Evolutionary conservation across 495 filamentous ascomycete genomes (phyloP).

Genomic region (Penicillium canariense): DNA sequence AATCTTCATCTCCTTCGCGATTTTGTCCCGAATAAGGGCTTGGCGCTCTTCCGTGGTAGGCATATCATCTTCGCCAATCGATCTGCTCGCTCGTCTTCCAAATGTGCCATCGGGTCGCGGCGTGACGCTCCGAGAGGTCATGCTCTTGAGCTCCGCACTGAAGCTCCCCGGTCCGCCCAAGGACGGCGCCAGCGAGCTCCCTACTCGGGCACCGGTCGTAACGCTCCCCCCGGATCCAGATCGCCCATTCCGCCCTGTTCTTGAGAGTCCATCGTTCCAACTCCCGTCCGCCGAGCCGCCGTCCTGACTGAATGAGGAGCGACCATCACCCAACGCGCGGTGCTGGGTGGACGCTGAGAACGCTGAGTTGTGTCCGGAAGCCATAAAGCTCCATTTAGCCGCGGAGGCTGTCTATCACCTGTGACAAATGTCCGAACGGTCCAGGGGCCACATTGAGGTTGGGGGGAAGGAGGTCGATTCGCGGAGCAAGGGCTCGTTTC

Average conservation of each 20-base stretch:
- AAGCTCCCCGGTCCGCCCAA: conserved; percentile 82
- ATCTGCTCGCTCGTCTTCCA: conserved; percentile 56
- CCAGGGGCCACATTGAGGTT: conserved; percentile 39
- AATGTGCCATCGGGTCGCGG: conserved; percentile 63
- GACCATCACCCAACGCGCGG: conserved; percentile 55
- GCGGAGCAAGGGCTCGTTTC: conserved; percentile 26
- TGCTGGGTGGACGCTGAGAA: conserved; percentile 70
- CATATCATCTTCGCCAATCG: conserved; percentile 59
- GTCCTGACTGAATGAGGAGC: conserved; percentile 54
- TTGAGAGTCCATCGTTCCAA: conserved; percentile 46
- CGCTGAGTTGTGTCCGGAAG: conserved; percentile 48
- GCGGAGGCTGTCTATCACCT: conserved; percentile 40
- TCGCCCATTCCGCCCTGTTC: conserved; percentile 42
- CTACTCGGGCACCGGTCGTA: conserved; percentile 59
- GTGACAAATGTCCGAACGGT: conserved; percentile 28
- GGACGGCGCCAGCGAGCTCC: conserved; percentile 59
- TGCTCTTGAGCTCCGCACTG: conserved; percentile 81
- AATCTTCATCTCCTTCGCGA: conserved; percentile 95
- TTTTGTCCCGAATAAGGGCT: conserved; percentile 68
- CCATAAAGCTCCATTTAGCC: conserved; percentile 51
- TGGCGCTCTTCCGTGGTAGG: conserved; percentile 70
- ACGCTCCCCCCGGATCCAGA: conserved; percentile 60
- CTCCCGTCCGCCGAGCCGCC: conserved; percentile 47
- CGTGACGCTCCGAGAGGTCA: conserved; percentile 64
- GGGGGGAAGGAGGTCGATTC: conserved; percentile 18